These are phyloP conservation scores for Alnus rubra DNA, from an alignment of 306 rosid species.

Conservation along the genomic window DNA sequence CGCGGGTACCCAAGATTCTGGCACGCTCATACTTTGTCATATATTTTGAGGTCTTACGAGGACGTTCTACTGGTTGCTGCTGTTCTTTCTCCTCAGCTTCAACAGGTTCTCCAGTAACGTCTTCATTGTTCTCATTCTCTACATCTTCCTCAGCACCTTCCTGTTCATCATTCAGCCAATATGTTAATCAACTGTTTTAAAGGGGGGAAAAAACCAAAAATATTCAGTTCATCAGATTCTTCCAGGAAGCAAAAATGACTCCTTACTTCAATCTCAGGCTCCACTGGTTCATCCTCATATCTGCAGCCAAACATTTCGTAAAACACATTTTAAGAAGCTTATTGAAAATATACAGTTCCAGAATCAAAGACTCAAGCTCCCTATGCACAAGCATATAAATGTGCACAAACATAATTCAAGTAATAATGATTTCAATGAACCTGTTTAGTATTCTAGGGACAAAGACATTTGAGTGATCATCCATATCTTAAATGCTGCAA, in stretches of 20 bases:
- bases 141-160: conserved; percentile 89
- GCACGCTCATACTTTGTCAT: conserved; percentile 98
- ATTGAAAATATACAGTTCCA: background rate
- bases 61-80: conserved; percentile 45
- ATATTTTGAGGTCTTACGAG: conserved; percentile 76
- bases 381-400: background rate
- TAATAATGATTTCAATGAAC: background rate
- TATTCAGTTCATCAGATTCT: background rate
- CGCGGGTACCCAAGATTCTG: conserved; percentile 91
- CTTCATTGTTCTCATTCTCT: conserved; percentile 67
- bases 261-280: conserved; percentile 82
- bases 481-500: background rate
- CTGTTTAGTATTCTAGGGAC: background rate
- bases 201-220: background rate
- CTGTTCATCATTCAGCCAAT: conserved; percentile 40
- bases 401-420: background rate
- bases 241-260: background rate
- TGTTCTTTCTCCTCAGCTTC: conserved; percentile 67
- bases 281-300: conserved; percentile 83
- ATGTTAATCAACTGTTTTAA: conserved; percentile 10
- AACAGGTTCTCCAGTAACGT: conserved; percentile 51
- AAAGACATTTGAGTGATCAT: background rate
- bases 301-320: conserved; percentile 34
- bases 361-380: background rate
- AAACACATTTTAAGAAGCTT: background rate